Evolutionary conservation across 1,139 yeast species (phyloP), one percentile per base, ranked within the genome.

Genomic region (Meyerozyma athensensis): DNA sequence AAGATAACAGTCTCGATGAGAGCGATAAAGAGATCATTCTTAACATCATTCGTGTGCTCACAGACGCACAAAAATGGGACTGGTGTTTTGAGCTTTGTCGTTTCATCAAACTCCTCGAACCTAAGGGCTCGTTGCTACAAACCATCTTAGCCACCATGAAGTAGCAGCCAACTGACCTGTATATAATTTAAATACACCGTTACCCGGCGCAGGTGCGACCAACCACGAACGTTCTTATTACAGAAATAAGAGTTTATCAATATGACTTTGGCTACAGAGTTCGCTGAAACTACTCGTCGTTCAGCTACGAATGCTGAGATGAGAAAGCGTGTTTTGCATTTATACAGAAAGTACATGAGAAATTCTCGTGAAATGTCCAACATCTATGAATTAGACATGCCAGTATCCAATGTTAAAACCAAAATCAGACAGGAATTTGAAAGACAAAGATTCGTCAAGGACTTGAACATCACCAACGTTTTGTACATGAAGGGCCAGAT

Each of bases 391-490:
- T 71, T 86, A 59, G 89, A 85, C 60, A 76, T 82, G 71, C 94
- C 95, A 33, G 80, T 84, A n/a, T 79, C 92, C 31, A 75, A 76
- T 46, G 81, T 86, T 44, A 81, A 86, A 61, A 84, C 95, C 42
- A 85, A 83, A 63, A 74, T 86, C 48, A 81, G 96, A 73, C 95
- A 86, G 61, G 95, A 86, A 61, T 86, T 86, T 52, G 95, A 86
- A 65, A 76, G 95, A 67, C 81, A 86, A 54, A 74, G 95, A 56
- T 84, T 71, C 56, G 86, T 85, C 36, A 64, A 66, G 42, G 87
- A 83, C 55, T 60, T 81, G 45, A 77, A 77, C 22, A 77, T 83
- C 31, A 68, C 74, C 47, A 86, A 86, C 59, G 72, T 84, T 13
- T 69, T 86, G 42, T 77, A 79, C 50, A 79, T 84, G 69, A 83